Base-by-base conservation (phyloP, 805 yeast species). In the Spencermartinsiella europaea region DNA sequence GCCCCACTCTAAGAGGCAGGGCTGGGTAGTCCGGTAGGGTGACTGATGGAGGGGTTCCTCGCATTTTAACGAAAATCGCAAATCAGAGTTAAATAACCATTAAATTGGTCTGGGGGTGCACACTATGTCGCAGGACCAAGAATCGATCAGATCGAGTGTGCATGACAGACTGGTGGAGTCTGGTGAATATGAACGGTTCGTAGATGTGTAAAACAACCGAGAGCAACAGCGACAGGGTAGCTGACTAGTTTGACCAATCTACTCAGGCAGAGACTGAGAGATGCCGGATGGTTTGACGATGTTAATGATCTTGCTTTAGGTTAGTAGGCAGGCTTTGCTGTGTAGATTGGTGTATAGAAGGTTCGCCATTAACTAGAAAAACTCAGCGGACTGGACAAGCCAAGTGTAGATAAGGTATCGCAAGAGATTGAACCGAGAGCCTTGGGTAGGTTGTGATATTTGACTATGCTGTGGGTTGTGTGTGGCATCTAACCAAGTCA, bases 221-320 rank as follows among this genome's bases (percentile, higher is more conserved):
- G 21, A 4, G 21, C 5, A 22, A n/a, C 10, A 37, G 2, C 33
- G 16, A n/a, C 31, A 17, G 14, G 16, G n/a, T 27, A 8, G 15
- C 41, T 55, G 55, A 43, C 48, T 54, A 42, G 31, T 7, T 25
- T 25, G 12, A 25, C 42, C 49, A 52, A 34, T 44, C 44, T 20
- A 31, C 53, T 90, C 48, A 79, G 79, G 55, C 73, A 81, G 46
- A 78, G 77, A 57, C 73, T 90, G 8, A 74, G 80, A 44, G 84
- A 85, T 59, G 74, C 83, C 1, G 96, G 96, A 4, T 90, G 97
- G 97, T 79, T 78, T 50, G 95, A 87, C 55, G 74, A 81, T 45
- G 80, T 90, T 21, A 72, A 78, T 39, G 75, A 73, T 34, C 55
- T 83, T 36, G 84, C 95, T 51, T 49, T 75, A 66, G 62, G 75